Base-by-base conservation (phyloP, 1,284 basidiomycete species). In the Cutaneotrichosporon dermatis region DNA sequence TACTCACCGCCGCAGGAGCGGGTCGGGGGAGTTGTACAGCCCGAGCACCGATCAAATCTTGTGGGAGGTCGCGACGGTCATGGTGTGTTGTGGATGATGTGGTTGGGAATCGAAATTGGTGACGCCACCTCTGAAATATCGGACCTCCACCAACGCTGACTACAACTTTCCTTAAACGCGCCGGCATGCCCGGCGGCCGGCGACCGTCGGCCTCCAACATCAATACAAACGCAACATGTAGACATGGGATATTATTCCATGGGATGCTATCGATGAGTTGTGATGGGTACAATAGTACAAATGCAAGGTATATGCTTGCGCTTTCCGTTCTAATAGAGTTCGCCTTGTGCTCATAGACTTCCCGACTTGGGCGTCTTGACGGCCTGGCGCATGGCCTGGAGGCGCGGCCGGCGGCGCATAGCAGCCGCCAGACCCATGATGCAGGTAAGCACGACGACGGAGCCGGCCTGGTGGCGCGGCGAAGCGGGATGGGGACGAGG, bases 381-480 rank as follows among this genome's bases (percentile, higher is more conserved):
- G 13, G 62, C 59, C 36, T 50, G 57, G 44, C 60, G 60, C 59
- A 64, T 53, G 6, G 59, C 52, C 53, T 61, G 44, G n/a, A 91
- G 87, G 86, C 87, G 9, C 78, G 69, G 11, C 87, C 82, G 0
- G 93, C 83, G 81, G 48, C 92, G 83, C 57, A 96, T 78, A 0
- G 86, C 83, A 8, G 90, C 82, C 4, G 89, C 80, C 2, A 94
- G 74, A 55, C 91, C 90, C 12, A 94, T 79, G 80, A 93, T 85
- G 12, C 88, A 84, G n/a, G 88, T 92, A 37, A 99, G 79, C 12
- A 99, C 80, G 46, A 89, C 84, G 6, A 99, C 87, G 68, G 91
- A 92, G 8, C 95, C 95, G 0, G 92, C 94, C 77, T 99, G 96
- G 76, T 99, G 96, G 42, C 88, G 93, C 90, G 1, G 96, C 96